Conservation (phyloP, 768 basidiomycete genomes). For the Pulveroboletus sp. region DNA sequence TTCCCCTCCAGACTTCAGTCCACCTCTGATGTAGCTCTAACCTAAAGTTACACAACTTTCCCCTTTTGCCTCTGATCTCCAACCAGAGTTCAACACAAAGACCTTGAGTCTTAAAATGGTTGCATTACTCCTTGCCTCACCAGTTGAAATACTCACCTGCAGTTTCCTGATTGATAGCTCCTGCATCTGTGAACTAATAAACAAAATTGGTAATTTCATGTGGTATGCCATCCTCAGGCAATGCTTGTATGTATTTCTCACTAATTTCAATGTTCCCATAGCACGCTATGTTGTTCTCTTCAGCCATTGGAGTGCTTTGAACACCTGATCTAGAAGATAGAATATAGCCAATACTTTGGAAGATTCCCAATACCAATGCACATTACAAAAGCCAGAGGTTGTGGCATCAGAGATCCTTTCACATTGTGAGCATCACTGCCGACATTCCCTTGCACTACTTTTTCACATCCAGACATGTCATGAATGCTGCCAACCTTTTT, state of each 20-base stretch:
- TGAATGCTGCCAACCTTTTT: background rate
- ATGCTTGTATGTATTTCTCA: constrained; percentile 5
- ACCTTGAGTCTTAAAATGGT: too few species aligned
- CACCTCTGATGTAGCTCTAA: too few species aligned
- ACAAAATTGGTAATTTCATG: constrained; percentile 21
- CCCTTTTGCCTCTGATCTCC: too few species aligned
- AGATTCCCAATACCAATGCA: constrained; percentile 32
- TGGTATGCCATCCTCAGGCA: constrained; percentile 37
- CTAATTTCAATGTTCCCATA: constrained; percentile 30
- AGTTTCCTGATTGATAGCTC: constrained; percentile 30
- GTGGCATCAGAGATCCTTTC: too few species aligned
- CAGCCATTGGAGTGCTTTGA: constrained; percentile 33
- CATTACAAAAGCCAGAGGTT: too few species aligned
- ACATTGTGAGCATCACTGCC: constrained; percentile 28
- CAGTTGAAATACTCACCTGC: too few species aligned
- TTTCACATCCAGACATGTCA: too few species aligned
- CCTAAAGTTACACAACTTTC: too few species aligned
- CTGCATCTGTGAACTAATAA: constrained; percentile 32
- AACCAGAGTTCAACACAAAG: too few species aligned
- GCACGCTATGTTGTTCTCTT: constrained; percentile 34
- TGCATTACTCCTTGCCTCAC: too few species aligned
- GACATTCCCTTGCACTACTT: constrained; percentile 36
- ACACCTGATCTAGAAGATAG: constrained; percentile 36
- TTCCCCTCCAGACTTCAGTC: too few species aligned
- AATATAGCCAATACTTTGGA: constrained; percentile 26